phyloP scores from a whole-genome alignment of 2,329 filamentous ascomycete genomes.

The Botrytis sinoallii region DNA sequence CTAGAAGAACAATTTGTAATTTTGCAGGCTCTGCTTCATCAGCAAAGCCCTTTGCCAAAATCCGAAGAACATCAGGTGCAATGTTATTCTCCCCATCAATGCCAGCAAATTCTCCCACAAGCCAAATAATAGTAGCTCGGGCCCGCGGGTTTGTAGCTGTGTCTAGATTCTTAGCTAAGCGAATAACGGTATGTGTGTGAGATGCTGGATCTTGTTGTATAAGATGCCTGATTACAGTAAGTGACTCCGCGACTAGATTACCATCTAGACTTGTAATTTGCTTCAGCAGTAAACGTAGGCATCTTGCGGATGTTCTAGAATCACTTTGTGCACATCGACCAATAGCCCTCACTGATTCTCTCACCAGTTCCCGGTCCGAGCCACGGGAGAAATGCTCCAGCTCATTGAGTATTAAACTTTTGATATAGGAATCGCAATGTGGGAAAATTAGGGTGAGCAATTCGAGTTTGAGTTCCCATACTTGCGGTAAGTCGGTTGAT shows the following conservation, averaged over 20 bases:
- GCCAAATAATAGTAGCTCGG: conserved; percentile 92
- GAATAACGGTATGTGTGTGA: conserved; percentile 81
- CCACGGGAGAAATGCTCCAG: conserved; percentile 87
- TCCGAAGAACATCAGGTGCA: conserved; percentile 85
- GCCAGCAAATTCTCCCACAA: conserved; percentile 91
- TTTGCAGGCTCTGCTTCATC: conserved; percentile 84
- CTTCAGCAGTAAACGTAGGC: conserved; percentile 75
- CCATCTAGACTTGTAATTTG: conserved; percentile 89
- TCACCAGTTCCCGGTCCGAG: conserved; percentile 72
- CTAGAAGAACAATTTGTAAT: conserved; percentile 85
- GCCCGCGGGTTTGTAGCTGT: conserved; percentile 83
- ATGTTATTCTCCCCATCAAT: conserved; percentile 80
- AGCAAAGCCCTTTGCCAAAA: conserved; percentile 79
- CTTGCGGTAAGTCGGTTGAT: conserved; percentile 71
- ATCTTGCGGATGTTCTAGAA: conserved; percentile 67
- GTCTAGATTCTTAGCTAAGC: conserved; percentile 87
- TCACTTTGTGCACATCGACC: conserved; percentile 87
- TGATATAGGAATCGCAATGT: conserved; percentile 68
- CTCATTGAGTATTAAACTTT: conserved; percentile 86
- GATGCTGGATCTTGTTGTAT: conserved; percentile 85
- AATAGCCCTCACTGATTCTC: conserved; percentile 88
- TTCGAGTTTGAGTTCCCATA: conserved; percentile 92
- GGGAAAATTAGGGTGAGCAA: conserved; percentile 88
- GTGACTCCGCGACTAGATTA: conserved; percentile 82
- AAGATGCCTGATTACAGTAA: conserved; percentile 92